Evolutionary conservation across 139 green algal genomes (phyloP).

Genomic region (Nannochloris sp.): DNA sequence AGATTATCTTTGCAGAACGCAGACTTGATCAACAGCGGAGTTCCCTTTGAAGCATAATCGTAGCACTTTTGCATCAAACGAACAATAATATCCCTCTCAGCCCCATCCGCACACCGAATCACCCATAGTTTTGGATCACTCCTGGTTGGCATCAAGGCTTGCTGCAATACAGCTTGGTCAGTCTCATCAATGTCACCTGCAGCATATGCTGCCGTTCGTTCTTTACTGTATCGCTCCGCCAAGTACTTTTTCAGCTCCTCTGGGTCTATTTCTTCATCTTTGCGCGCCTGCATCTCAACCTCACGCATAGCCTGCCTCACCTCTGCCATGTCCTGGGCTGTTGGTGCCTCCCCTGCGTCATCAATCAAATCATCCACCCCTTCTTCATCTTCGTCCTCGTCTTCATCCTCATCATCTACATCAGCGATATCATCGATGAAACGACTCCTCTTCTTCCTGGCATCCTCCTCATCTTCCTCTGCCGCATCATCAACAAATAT

Average conservation of each 20-base stretch:
- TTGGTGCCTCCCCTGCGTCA: conserved; percentile 41
- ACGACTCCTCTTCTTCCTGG: conserved; percentile 8
- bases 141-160: conserved; percentile 79
- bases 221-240: conserved; percentile 58
- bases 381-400: conserved; percentile 69
- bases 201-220: not conserved
- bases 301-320: conserved; percentile 22
- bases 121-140: conserved; percentile 93
- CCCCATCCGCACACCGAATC: conserved; percentile 57
- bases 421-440: conserved; percentile 89
- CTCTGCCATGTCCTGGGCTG: conserved; percentile 29
- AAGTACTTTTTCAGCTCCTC: conserved; percentile 79
- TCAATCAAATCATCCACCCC: conserved; percentile 68
- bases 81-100: conserved; percentile 70
- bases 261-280: conserved; percentile 58
- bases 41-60: conserved; percentile 27
- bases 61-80: conserved; percentile 70
- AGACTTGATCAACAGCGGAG: conserved; percentile 81
- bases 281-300: conserved; percentile 11
- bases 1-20: conserved; percentile 84
- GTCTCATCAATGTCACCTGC: conserved; percentile 29
- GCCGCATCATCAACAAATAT: conserved; percentile 43
- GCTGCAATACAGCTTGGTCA: conserved; percentile 65
- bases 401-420: conserved; percentile 77
- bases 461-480: conserved; percentile 31